Conservation (phyloP, 148 eudicot species). For the Cornus controversa region DNA sequence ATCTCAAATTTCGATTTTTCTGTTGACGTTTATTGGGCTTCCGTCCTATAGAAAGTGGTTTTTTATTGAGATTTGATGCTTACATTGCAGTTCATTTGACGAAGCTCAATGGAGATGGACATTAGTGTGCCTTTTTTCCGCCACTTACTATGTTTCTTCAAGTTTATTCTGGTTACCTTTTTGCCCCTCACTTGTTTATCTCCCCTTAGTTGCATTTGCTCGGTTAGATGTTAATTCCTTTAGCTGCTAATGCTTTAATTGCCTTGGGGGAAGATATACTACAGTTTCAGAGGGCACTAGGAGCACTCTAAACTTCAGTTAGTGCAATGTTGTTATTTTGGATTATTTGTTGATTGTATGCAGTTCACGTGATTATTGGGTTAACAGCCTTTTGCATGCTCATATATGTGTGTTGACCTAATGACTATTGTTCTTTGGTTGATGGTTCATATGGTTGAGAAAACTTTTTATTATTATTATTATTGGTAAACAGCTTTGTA, state of each 20-base stretch:
- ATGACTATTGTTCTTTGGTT: not conserved
- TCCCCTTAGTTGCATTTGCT: not conserved
- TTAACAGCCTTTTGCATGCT: not conserved
- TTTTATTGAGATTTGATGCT: conserved; percentile 1
- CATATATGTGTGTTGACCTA: not conserved
- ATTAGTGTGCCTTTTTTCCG: not conserved
- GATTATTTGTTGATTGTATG: not conserved
- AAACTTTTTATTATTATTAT: too few relatives aligned
- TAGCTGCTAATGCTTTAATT: too few relatives aligned
- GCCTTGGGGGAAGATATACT: not conserved
- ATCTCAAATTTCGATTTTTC: not conserved
- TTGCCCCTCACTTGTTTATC: too few relatives aligned
- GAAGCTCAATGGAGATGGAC: not conserved
- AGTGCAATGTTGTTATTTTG: not conserved
- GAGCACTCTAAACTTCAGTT: too few relatives aligned
- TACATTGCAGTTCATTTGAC: not conserved
- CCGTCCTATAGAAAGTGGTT: too few relatives aligned
- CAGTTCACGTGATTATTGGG: not conserved
- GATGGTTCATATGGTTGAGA: not conserved
- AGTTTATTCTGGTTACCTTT: not conserved
- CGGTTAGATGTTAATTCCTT: not conserved
- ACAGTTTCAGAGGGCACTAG: too few relatives aligned
- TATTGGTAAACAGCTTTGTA: not conserved
- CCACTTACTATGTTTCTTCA: not conserved
- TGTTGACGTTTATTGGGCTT: not conserved